Evolutionary conservation across 768 basidiomycete species (phyloP).

Genomic region (Leccinum sublutescens): DNA sequence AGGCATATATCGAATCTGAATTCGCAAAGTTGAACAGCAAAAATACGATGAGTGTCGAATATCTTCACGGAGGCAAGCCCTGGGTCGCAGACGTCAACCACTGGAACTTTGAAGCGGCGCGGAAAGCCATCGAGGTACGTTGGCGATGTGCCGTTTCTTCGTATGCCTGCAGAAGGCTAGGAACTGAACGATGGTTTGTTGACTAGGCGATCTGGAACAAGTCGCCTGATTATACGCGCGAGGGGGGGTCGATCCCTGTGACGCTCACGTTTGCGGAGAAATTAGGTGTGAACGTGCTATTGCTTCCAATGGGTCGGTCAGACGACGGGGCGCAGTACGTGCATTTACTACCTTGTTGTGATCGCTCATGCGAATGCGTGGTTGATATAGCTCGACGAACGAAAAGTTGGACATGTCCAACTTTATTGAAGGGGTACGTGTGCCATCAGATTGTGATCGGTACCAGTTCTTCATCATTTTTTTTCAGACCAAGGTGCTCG

Average conservation of each 20-base stretch:
- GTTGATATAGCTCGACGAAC: slow-evolving; percentile 69
- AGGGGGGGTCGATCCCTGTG: slow-evolving; percentile 94
- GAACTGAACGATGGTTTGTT: background rate
- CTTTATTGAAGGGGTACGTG: slow-evolving; percentile 77
- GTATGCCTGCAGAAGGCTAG: background rate
- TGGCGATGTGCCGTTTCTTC: background rate
- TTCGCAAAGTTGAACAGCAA: slow-evolving; percentile 85
- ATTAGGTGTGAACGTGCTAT: slow-evolving; percentile 79
- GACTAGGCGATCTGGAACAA: slow-evolving; percentile 54
- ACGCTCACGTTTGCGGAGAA: slow-evolving; percentile 92
- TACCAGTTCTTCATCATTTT: slow-evolving; percentile 2
- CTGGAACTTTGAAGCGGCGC: slow-evolving; percentile 92
- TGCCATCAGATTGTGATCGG: slow-evolving; percentile 1
- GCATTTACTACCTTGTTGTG: background rate
- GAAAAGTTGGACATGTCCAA: slow-evolving; percentile 93
- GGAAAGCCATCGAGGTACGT: slow-evolving; percentile 72
- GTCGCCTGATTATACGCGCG: slow-evolving; percentile 80
- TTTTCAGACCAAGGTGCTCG: slow-evolving; percentile 33
- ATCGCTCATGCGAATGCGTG: background rate
- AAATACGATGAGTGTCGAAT: slow-evolving; percentile 73
- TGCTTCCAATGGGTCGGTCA: slow-evolving; percentile 91
- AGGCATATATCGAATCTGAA: slow-evolving; percentile 66
- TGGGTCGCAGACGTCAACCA: slow-evolving; percentile 86
- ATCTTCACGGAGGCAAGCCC: slow-evolving; percentile 79
- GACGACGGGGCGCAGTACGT: slow-evolving; percentile 93